Conservation (phyloP, 805 yeast species). For the Candida loeiensis region DNA sequence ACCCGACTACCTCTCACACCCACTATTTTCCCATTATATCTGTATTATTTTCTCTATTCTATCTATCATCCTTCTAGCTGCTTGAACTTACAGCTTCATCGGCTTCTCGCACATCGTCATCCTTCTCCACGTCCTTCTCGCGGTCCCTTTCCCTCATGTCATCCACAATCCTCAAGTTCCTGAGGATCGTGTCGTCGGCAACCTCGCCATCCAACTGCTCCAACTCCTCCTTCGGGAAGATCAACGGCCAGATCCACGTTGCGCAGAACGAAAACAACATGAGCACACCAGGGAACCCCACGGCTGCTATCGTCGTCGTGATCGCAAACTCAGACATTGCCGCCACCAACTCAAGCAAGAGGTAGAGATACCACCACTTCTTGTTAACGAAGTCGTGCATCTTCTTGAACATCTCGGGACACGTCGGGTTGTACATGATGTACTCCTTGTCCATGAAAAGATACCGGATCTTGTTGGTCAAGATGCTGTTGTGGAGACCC, state of each 20-base stretch:
- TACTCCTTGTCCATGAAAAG: conserved; percentile 54
- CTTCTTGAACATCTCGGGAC: conserved; percentile 33
- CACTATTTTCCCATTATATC: neutral
- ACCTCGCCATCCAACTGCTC: conserved; percentile 62
- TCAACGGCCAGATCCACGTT: conserved; percentile 52
- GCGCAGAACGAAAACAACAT: conserved; percentile 66
- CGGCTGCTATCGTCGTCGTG: conserved; percentile 83
- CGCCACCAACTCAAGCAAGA: conserved; percentile 59
- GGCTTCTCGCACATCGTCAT: conserved; percentile 2
- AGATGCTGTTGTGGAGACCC: conserved; percentile 66
- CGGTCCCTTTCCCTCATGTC: conserved; percentile 3
- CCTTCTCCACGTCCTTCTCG: neutral
- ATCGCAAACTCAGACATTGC: conserved; percentile 81
- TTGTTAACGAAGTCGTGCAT: conserved; percentile 26
- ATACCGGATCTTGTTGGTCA: conserved; percentile 60
- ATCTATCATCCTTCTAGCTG: conserved; percentile 1
- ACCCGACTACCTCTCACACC: neutral
- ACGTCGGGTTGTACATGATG: conserved; percentile 32
- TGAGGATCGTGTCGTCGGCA: conserved; percentile 53
- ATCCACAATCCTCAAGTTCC: conserved; percentile 35
- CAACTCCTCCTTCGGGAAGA: conserved; percentile 63
- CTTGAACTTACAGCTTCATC: conserved; percentile 5
- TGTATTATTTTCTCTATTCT: neutral
- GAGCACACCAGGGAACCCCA: conserved; percentile 88
- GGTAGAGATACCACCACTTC: conserved; percentile 54